phyloP scores from a whole-genome alignment of 2,329 filamentous ascomycete species.

The Colletotrichum costaricense region DNA sequence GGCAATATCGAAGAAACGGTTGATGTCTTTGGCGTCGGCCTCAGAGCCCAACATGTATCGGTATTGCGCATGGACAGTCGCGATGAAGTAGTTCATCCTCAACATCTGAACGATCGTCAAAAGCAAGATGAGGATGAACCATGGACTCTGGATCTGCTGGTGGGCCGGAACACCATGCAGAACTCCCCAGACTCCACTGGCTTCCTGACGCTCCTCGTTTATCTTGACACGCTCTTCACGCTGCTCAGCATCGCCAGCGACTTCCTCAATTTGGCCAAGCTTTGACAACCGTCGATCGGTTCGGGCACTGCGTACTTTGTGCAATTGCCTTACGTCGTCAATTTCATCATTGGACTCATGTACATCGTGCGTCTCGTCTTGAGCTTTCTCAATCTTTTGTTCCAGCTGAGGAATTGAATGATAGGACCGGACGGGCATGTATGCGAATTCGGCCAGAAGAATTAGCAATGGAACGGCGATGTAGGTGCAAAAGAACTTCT shows the following conservation, averaged over 20 bases:
- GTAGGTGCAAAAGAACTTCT: slow-evolving; percentile 55
- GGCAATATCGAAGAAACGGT: slow-evolving; percentile 56
- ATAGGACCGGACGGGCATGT: slow-evolving; percentile 55
- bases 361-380: slow-evolving; percentile 51
- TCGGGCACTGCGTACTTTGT: slow-evolving; percentile 54
- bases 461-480: slow-evolving; percentile 49
- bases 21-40: slow-evolving; percentile 48
- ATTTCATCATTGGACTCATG: slow-evolving; percentile 68
- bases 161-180: slow-evolving; percentile 74
- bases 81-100: slow-evolving; percentile 78
- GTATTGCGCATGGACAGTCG: slow-evolving; percentile 77
- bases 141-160: slow-evolving; percentile 74
- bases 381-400: slow-evolving; percentile 50
- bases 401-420: slow-evolving; percentile 52
- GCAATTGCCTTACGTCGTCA: slow-evolving; percentile 56
- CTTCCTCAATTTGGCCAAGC: slow-evolving; percentile 70
- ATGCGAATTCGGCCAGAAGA: slow-evolving; percentile 47
- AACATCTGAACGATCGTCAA: slow-evolving; percentile 71
- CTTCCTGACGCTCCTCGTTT: slow-evolving; percentile 68
- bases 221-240: slow-evolving; percentile 65
- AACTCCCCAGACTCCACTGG: slow-evolving; percentile 77
- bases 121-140: slow-evolving; percentile 78
- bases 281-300: slow-evolving; percentile 65
- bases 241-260: slow-evolving; percentile 68
- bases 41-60: slow-evolving; percentile 71